A percentile compares a stretch with the other conserved stretches of the same genome.
These are phyloP conservation scores for Aspergillus fumigatiaffinis DNA, from an alignment of 2,329 filamentous ascomycete genomes.

Conservation along the genomic window DNA sequence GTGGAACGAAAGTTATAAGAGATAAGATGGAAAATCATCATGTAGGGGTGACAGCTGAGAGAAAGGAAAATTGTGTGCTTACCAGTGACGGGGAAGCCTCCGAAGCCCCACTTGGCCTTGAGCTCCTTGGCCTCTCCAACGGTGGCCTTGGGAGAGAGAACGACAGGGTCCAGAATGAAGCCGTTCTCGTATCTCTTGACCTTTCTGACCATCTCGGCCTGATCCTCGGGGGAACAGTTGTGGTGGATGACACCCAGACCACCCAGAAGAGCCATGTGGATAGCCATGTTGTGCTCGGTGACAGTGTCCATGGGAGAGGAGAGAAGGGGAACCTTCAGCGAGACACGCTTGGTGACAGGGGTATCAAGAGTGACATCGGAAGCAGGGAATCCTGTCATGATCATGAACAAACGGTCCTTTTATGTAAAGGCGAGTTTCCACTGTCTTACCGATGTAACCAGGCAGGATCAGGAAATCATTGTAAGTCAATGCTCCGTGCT, in stretches of 20 bases:
- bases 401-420: slow-evolving; percentile 18
- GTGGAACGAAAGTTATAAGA: slow-evolving; percentile 99
- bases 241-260: slow-evolving; percentile 86
- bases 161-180: slow-evolving; percentile 94
- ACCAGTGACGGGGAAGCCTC: slow-evolving; percentile 98
- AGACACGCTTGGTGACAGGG: slow-evolving; percentile 90
- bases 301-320: slow-evolving; percentile 99
- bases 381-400: slow-evolving; percentile 71
- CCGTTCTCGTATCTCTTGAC: slow-evolving; percentile 99
- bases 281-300: slow-evolving; percentile 99
- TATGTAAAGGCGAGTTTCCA: slow-evolving; percentile 2
- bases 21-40: slow-evolving; percentile 68
- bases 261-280: slow-evolving; percentile 66
- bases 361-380: slow-evolving; percentile 84
- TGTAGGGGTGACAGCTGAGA: slow-evolving; percentile 38
- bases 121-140: slow-evolving; percentile 86
- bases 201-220: slow-evolving; percentile 98
- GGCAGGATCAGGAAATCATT: slow-evolving; percentile 97
- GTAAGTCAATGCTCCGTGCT: slow-evolving; percentile 92
- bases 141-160: slow-evolving; percentile 81
- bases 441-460: slow-evolving; percentile 76
- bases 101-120: slow-evolving; percentile 98
- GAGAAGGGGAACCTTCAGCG: slow-evolving; percentile 92
- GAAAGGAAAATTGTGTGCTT: slow-evolving; percentile 44
- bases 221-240: slow-evolving; percentile 96